Evolutionary conservation across 2,329 filamentous ascomycete species (phyloP), one percentile per base, ranked within the genome.

Genomic region (Talaromyces sp.): DNA sequence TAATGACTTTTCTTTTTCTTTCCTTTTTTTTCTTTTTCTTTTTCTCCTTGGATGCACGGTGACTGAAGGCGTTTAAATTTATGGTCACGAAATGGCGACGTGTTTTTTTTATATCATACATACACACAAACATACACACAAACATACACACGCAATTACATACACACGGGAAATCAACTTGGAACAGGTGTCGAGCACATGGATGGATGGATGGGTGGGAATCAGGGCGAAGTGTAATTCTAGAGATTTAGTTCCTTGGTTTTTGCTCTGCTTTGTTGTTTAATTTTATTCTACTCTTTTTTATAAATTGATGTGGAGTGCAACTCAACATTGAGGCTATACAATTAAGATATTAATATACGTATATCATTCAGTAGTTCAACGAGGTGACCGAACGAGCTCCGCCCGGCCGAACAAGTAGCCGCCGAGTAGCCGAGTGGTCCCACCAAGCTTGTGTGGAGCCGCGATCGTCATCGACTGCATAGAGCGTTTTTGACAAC

Each of bases 1-100:
- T 55, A 67, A 59, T 62, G 53, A 39, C 52, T 51, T 27, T 33
- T 62, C 62, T 19, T 53, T 61, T 47, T 49, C 30, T 51, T 58
- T 53, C 44, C n/a, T 57, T 27, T 42, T n/a, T 27, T 56, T 39
- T 25, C 7, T 56, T 36, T 56, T 44, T 53, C 44, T 51, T 36
- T 61, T 17, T 27, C 44, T 22, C 15, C 44, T 47, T 47, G 44
- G 44, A 47, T 47, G 44, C 42, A 47, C 42, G 42, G 42, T 47
- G 19, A 22, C 42, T 47, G 42, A 22, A 7, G 44, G 44, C 44
- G 44, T 47, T 47, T 47, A 47, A 13, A 47, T 22, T 22, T 47
- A 5, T 47, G 44, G 19, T 47, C n/a, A 47, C 22, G 9, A 47
- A 36, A 22, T 47, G 19, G 44, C 44, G n/a, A 47, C 17, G n/a